Evolutionary conservation across 2,329 filamentous ascomycete genomes (phyloP).

Genomic region (Penicillium sclerotiorum): DNA sequence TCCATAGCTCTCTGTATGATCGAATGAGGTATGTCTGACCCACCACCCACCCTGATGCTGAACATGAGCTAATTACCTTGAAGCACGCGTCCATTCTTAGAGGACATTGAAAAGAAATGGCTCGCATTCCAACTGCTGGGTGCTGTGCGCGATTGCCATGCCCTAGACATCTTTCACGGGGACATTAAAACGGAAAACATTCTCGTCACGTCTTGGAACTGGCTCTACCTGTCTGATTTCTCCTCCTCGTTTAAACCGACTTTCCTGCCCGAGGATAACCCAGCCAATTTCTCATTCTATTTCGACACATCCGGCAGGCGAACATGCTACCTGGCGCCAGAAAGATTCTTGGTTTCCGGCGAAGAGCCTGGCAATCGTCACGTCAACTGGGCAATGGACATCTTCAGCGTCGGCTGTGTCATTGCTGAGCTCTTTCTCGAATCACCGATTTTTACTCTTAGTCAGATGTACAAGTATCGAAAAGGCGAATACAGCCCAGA

Average conservation of each 20-base stretch:
- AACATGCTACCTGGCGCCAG: slow-evolving; percentile 93
- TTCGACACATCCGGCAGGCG: slow-evolving; percentile 90
- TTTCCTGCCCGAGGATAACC: slow-evolving; percentile 92
- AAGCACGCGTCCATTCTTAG: slow-evolving; percentile 92
- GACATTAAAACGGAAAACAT: slow-evolving; percentile 99
- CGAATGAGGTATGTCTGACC: slow-evolving; percentile 63
- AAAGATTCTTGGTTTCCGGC: slow-evolving; percentile 78
- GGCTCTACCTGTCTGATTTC: slow-evolving; percentile 97
- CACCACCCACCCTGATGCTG: background rate
- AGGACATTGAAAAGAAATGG: slow-evolving; percentile 99
- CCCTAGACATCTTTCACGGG: slow-evolving; percentile 86
- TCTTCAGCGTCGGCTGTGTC: slow-evolving; percentile 95
- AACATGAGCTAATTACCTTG: slow-evolving; percentile 27
- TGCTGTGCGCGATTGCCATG: slow-evolving; percentile 87
- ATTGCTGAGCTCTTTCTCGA: slow-evolving; percentile 96
- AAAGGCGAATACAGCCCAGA: slow-evolving; percentile 89
- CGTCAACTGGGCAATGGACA: slow-evolving; percentile 93
- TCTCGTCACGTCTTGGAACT: slow-evolving; percentile 98
- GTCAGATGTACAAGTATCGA: slow-evolving; percentile 92
- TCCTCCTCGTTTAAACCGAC: slow-evolving; percentile 94
- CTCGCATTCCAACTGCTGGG: slow-evolving; percentile 93
- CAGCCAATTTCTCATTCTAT: slow-evolving; percentile 95
- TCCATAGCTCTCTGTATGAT: slow-evolving; percentile 97
- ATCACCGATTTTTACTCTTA: slow-evolving; percentile 94
- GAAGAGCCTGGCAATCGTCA: slow-evolving; percentile 65